Evolutionary conservation across 2,329 filamentous ascomycete genomes (phyloP).

Genomic region (Phyllosticta citriasiana): DNA sequence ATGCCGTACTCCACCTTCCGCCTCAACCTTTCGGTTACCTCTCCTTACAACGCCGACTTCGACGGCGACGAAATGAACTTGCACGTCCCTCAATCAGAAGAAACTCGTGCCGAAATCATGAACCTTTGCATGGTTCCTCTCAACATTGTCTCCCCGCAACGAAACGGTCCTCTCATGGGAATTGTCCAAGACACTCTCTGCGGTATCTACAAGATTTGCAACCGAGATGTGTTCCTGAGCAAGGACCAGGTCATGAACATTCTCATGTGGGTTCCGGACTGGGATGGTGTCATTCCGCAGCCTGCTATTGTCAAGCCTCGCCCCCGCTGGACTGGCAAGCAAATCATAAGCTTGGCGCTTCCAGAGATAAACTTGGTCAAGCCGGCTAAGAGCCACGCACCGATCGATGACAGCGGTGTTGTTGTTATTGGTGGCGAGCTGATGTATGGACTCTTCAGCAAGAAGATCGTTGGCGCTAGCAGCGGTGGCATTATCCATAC

Average conservation of each 20-base stretch:
- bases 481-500: slow-evolving; percentile 89
- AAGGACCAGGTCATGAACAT: slow-evolving; percentile 94
- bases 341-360: slow-evolving; percentile 89
- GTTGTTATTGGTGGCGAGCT: slow-evolving; percentile 80
- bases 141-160: slow-evolving; percentile 96
- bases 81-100: slow-evolving; percentile 95
- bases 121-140: slow-evolving; percentile 95
- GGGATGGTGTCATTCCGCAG: slow-evolving; percentile 88
- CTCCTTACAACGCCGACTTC: slow-evolving; percentile 99
- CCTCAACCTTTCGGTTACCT: slow-evolving; percentile 93
- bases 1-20: slow-evolving; percentile 99
- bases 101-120: slow-evolving; percentile 88
- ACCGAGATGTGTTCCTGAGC: slow-evolving; percentile 80
- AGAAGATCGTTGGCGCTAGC: slow-evolving; percentile 88
- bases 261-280: slow-evolving; percentile 93
- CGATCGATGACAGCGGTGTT: slow-evolving; percentile 65
- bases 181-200: slow-evolving; percentile 97
- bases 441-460: slow-evolving; percentile 81
- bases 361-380: slow-evolving; percentile 62
- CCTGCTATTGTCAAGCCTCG: slow-evolving; percentile 90
- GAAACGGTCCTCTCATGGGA: slow-evolving; percentile 97
- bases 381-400: slow-evolving; percentile 26
- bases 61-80: slow-evolving; percentile 99
- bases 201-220: slow-evolving; percentile 93
- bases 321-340: slow-evolving; percentile 95